Evolutionary conservation across 1,139 yeast genomes (phyloP), one percentile per base, ranked within the genome.

Genomic region (Nakaseomyces sp.): DNA sequence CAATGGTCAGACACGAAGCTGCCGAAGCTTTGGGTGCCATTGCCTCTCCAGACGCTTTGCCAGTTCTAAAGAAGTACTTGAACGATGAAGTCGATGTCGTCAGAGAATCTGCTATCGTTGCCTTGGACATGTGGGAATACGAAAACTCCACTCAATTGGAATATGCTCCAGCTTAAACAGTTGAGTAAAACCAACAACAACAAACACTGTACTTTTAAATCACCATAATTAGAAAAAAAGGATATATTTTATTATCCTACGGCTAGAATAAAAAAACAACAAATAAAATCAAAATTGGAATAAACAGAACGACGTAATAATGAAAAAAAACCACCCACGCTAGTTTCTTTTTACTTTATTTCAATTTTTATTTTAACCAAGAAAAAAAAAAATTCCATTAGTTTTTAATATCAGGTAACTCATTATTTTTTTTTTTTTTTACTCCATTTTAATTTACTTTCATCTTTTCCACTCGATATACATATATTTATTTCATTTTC

Each of bases 1-100:
- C 94, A 48, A 93, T 93, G 98, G 98, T 93, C 29, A 82, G 99
- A 69, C 99, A 93, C 63, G 99, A 93, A 68, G 98, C 98, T 46
- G 98, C 98, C 25, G 99, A 93, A 68, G 98, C 98, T 24, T 74
- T 93, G 56, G 98, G 98, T 19, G 77, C 95, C 24, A 91, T 93
- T 63, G 97, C 96, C 20, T 86, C 96, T n/a, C 95, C 86, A 57
- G 96, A 89, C 47, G 95, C 91, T 42, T 73, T 89, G 53, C 96
- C 96, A 15, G 81, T 91, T 32, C 76, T 93, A 59, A 76, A 84
- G 62, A 71, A 79, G 37, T 85, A 84, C 65, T 74, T 89, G 56
- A 71, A 78, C 55, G 98, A 93, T 63, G 72, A 77, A 49, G 96
- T 85, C 57, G 77, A 74, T 47, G 98, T 93, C 42, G 98, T 93